Base-by-base conservation (phyloP, 2,329 filamentous ascomycete genomes). In the Amphichorda felina region DNA sequence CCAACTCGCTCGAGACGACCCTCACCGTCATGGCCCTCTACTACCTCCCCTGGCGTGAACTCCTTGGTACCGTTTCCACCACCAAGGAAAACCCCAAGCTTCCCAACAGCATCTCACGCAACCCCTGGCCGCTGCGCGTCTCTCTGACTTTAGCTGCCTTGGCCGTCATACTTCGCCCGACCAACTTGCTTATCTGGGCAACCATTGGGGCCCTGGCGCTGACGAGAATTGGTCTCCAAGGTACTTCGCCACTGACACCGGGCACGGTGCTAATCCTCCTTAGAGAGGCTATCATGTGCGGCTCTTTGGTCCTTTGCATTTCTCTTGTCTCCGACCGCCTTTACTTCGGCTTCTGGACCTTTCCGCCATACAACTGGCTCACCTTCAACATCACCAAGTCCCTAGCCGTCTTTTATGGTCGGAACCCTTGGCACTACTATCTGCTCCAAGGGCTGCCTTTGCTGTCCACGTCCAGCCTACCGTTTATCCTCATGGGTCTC, bases 401-500 rank as follows among this genome's bases (percentile, higher is more conserved):
- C 7, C 69, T 98, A 5, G 86, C 91, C 18, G 75, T 89, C 33
- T 96, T 96, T 58, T 98, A 98, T 53, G 91, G 91, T 16, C 73
- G 66, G 33, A 96, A 94, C 57, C 77, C 85, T 42, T 81, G 81
- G 70, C 87, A 95, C 56, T 98, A 96, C 61, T 98, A 95, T 55
- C 59, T 94, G 21, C 81, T 83, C 0, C 88, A 98, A 59, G 91
- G 87, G 4, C 68, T 94, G 18, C 89, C 91, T 2, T 70, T 96
- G 1, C 72, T 95, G 5, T 78, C 91, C 22, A 94, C 82, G 8
- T 88, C 85, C 2, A 77, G 77, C 29, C 63, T 95, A 2, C 88
- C 88, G 0, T 94, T 94, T 52, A 72, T 75, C 8, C 49, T 82
- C 2, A 41, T 70, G 11, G 83, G 79, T 1, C 51, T 93, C 7